Percentiles rank a stretch among this genome's conserved stretches.
Evolutionary conservation across 2,329 filamentous ascomycete genomes (phyloP).

Genomic region (Hypoxylon sp.): DNA sequence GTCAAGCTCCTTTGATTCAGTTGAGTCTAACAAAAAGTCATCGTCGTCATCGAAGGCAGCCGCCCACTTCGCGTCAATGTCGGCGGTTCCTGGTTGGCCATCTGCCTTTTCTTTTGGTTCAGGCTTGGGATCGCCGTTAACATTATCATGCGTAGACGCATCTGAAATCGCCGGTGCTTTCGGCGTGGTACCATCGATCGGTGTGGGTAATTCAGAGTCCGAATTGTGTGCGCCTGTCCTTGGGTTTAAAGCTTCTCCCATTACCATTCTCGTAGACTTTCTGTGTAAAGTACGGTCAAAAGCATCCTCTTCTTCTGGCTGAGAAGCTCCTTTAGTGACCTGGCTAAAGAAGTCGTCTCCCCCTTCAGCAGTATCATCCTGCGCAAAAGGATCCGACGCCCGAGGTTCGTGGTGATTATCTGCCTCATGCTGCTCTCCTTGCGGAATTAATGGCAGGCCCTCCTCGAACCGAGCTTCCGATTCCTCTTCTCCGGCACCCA

Average conservation of each 20-base stretch:
- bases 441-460: slow-evolving; percentile 73
- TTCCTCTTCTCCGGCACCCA: slow-evolving; percentile 58
- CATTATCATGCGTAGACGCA: slow-evolving; percentile 21
- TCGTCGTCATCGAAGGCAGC: slow-evolving; percentile 82
- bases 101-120: slow-evolving; percentile 42
- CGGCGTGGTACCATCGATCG: slow-evolving; percentile 40
- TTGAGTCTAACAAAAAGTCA: slow-evolving; percentile 70
- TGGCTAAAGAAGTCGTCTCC: slow-evolving; percentile 74
- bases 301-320: slow-evolving; percentile 48
- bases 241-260: slow-evolving; percentile 57
- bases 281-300: slow-evolving; percentile 64
- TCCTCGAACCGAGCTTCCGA: slow-evolving; percentile 76
- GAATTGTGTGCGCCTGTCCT: slow-evolving; percentile 11
- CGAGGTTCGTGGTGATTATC: slow-evolving; percentile 47
- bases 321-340: slow-evolving; percentile 54
- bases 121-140: slow-evolving; percentile 46
- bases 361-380: slow-evolving; percentile 61
- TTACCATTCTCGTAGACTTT: slow-evolving; percentile 78
- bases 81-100: slow-evolving; percentile 53
- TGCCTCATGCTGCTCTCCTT: slow-evolving; percentile 50
- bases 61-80: slow-evolving; percentile 85
- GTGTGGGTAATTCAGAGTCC: slow-evolving; percentile 47
- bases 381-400: slow-evolving; percentile 53
- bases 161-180: slow-evolving; percentile 23
- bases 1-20: slow-evolving; percentile 66